A percentile compares a stretch with the other conserved stretches of the same genome.
Conservation (phyloP, 139 green algal species). For the Haematococcus sp. region DNA sequence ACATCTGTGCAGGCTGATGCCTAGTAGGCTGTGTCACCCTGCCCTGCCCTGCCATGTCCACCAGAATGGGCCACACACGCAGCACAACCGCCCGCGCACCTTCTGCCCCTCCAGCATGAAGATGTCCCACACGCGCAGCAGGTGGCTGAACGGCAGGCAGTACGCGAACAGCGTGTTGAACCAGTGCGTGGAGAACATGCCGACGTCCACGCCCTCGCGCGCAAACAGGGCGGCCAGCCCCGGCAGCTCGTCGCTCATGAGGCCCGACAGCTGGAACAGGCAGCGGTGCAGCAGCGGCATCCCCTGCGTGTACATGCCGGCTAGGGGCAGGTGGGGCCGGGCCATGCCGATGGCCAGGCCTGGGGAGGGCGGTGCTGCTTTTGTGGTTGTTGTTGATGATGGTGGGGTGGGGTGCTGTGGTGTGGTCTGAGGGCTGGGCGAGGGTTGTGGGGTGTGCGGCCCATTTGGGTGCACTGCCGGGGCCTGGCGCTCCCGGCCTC, state of each 20-base stretch:
- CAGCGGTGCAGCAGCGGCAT: slow-evolving; percentile 81
- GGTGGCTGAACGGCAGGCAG: slow-evolving; percentile 76
- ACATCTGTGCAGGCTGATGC: too few species aligned
- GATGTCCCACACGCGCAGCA: slow-evolving; percentile 82
- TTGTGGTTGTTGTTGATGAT: too few species aligned
- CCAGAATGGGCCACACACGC: slow-evolving; percentile 62
- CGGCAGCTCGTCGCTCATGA: slow-evolving; percentile 12
- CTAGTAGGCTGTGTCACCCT: too few species aligned
- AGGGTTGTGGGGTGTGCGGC: too few species aligned
- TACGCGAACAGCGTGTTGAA: slow-evolving; percentile 91
- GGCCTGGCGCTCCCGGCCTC: too few species aligned
- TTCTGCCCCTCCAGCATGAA: slow-evolving; percentile 77
- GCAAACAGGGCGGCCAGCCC: slow-evolving; percentile 53
- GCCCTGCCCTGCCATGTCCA: too few species aligned
- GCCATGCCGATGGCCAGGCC: slow-evolving; percentile 22
- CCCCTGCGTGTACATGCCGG: slow-evolving; percentile 66
- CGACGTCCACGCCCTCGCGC: slow-evolving; percentile 50
- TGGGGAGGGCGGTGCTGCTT: neutral
- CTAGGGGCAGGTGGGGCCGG: slow-evolving; percentile 34
- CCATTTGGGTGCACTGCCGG: too few species aligned
- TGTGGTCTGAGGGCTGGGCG: too few species aligned
- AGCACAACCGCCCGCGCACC: slow-evolving; percentile 44
- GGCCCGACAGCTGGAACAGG: slow-evolving; percentile 60
- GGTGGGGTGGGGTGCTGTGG: too few species aligned
- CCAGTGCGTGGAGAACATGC: slow-evolving; percentile 84